A percentile compares a stretch with the other conserved stretches of the same genome.
Conservation (phyloP, 805 yeast genomes). For the Groenewaldozyma tartarivorans region DNA sequence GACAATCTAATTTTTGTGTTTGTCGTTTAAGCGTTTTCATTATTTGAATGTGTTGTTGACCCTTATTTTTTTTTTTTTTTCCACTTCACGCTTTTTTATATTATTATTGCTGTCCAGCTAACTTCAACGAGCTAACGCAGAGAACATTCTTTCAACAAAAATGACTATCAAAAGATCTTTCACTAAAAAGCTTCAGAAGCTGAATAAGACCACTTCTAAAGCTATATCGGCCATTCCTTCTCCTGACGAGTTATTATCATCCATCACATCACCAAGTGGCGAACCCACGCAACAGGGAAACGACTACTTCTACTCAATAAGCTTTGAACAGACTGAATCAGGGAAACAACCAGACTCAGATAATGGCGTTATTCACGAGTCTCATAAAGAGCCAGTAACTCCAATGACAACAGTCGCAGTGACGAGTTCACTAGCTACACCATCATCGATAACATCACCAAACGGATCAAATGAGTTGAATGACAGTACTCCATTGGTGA, state of each 20-base stretch:
- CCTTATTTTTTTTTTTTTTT: background rate
- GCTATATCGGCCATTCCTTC: background rate
- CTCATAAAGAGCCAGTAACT: background rate
- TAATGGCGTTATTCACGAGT: background rate
- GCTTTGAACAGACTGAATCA: constrained; percentile 13
- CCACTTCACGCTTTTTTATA: background rate
- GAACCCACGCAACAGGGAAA: background rate
- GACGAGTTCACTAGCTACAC: background rate
- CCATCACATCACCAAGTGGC: background rate
- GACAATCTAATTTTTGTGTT: too few relatives aligned
- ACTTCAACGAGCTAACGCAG: background rate
- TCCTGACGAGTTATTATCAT: background rate
- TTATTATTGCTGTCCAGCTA: too few relatives aligned
- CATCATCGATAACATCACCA: background rate
- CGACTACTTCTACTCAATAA: constrained; percentile 16
- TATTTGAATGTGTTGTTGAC: too few relatives aligned
- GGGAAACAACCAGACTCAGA: background rate
- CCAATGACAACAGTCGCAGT: background rate
- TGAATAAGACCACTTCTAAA: constrained; percentile 4
- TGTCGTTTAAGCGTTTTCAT: too few relatives aligned
- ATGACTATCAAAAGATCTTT: constrained; percentile 14
- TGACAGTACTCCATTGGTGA: too few relatives aligned
- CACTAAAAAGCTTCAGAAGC: constrained; percentile 14
- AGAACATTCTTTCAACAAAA: background rate
- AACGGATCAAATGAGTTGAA: background rate